Evolutionary conservation across 345 rosid species (phyloP).

Genomic region (Adansonia digitata): DNA sequence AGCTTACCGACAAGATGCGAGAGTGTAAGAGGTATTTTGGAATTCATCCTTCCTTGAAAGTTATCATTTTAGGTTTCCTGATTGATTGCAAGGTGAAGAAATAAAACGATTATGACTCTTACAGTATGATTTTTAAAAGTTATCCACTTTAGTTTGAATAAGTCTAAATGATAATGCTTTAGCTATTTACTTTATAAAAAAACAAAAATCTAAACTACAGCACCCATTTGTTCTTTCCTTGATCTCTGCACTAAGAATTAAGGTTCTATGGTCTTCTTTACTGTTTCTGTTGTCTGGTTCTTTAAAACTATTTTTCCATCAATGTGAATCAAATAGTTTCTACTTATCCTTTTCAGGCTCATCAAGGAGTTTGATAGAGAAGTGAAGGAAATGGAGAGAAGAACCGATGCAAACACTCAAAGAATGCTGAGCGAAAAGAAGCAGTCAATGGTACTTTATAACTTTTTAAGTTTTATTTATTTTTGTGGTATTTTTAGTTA

Average conservation of each 20-base stretch:
- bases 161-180: not conserved
- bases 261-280: not conserved
- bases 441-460: slow-evolving; percentile 64
- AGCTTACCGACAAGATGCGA: slow-evolving; percentile 92
- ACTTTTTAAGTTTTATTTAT: not conserved
- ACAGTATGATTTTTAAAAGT: not conserved
- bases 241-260: not conserved
- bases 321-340: not conserved
- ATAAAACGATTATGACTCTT: not conserved
- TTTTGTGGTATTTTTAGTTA: not conserved
- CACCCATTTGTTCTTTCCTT: not conserved
- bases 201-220: not conserved
- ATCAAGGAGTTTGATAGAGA: slow-evolving; percentile 88
- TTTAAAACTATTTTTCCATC: not conserved
- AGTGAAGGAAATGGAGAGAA: slow-evolving; percentile 61
- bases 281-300: not conserved
- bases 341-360: slow-evolving; percentile 51
- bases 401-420: slow-evolving; percentile 57
- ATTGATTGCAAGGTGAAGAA: not conserved
- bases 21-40: slow-evolving; percentile 76
- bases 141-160: not conserved
- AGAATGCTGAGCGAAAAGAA: slow-evolving; percentile 72
- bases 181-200: not conserved
- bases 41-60: not conserved
- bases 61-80: not conserved